phyloP scores from a whole-genome alignment of 495 filamentous ascomycete genomes.

The Haplographium delicatum region DNA sequence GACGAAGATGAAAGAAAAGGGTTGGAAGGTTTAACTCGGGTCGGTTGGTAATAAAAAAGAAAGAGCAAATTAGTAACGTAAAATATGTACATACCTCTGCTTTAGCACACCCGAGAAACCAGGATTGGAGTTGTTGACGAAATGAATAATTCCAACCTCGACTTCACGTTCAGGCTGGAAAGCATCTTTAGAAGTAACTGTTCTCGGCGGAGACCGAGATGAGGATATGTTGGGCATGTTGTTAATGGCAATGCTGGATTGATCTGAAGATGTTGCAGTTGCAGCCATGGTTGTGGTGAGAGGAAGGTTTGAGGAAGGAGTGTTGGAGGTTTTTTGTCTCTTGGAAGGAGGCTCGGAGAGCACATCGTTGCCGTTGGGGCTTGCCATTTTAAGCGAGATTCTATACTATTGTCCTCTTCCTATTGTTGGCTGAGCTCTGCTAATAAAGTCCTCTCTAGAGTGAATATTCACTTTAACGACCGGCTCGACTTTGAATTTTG shows the following conservation, averaged over 20 bases:
- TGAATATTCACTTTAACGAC: no score
- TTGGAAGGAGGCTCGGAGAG: constrained; percentile 10
- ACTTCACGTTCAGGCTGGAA: constrained; percentile 31
- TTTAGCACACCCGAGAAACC: constrained; percentile 54
- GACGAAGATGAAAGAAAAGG: neutral
- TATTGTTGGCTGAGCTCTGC: no score
- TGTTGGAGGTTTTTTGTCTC: constrained; percentile 7
- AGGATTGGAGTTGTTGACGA: constrained; percentile 41
- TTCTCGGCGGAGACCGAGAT: no score
- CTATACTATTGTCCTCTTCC: no score
- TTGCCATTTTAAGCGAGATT: neutral
- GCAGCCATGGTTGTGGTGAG: constrained; percentile 1
- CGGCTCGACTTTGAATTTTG: no score
- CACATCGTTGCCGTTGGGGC: neutral
- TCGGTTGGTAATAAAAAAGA: no score
- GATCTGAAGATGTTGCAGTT: neutral
- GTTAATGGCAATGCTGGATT: no score
- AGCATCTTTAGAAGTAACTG: no score
- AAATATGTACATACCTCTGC: constrained; percentile 44
- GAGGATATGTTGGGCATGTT: no score
- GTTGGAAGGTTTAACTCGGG: no score
- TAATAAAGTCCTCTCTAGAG: no score
- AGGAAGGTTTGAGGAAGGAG: neutral
- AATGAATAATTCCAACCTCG: constrained; percentile 52
- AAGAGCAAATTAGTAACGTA: constrained; percentile 3